phyloP scores from a whole-genome alignment of 768 basidiomycete species.

The Fistulinella prunicolor region DNA sequence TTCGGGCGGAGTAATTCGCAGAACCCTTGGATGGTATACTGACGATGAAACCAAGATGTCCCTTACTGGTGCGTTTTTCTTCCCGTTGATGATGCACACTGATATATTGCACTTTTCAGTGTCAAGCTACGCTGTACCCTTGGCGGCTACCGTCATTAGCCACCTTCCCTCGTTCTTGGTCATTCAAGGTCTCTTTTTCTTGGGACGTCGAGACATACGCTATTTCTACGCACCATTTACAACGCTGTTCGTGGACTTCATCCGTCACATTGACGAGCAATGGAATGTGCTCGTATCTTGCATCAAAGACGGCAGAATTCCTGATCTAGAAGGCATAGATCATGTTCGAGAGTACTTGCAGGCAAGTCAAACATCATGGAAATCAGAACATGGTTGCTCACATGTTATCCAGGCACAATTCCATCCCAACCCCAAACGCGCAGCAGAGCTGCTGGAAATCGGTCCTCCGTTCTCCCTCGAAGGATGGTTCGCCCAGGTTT shows the following conservation, averaged over 20 bases:
- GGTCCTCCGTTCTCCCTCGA: slow-evolving; percentile 9
- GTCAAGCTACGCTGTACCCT: slow-evolving; percentile 11
- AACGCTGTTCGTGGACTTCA: slow-evolving; percentile 11
- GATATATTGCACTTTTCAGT: slow-evolving; percentile 3
- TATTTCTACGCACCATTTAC: slow-evolving; percentile 2
- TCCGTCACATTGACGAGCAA: slow-evolving; percentile 14
- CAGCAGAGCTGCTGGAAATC: slow-evolving; percentile 16
- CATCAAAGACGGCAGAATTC: slow-evolving; percentile 14
- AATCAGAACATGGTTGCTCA: too few relatives aligned
- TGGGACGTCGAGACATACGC: slow-evolving; percentile 3
- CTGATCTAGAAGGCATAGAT: slow-evolving; percentile 11
- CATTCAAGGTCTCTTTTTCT: slow-evolving; percentile 23
- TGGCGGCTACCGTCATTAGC: slow-evolving; percentile 13
- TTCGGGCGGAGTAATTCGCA: slow-evolving; percentile 1
- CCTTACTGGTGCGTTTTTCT: neutral
- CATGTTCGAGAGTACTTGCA: slow-evolving; percentile 15
- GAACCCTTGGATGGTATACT: slow-evolving; percentile 5
- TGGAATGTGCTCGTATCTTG: slow-evolving; percentile 17
- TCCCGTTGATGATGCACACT: neutral
- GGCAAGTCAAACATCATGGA: neutral
- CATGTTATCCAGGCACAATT: slow-evolving; percentile 5
- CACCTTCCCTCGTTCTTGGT: slow-evolving; percentile 16
- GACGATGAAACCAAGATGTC: slow-evolving; percentile 12
- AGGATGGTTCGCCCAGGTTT: slow-evolving; percentile 18
- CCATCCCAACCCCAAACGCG: slow-evolving; percentile 13